Conservation (phyloP, 176 grass and related monocot genomes). For the Pontederia crassipes region DNA sequence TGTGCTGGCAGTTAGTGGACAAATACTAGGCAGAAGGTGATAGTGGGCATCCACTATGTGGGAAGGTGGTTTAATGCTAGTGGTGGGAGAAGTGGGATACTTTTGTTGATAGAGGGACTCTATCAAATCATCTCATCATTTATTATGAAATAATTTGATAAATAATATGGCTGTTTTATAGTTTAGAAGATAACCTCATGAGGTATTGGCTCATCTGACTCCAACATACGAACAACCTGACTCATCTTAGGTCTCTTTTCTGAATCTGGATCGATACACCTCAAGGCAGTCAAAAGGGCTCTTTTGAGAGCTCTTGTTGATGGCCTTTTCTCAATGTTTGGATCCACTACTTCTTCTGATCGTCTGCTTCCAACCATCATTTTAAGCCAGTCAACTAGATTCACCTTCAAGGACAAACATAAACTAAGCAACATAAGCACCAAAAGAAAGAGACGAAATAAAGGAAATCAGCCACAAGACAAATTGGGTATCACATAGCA, state of each 20-base stretch:
- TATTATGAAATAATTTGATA: background rate
- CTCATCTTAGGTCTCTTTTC: conserved; percentile 98
- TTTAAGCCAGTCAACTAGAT: conserved; percentile 97
- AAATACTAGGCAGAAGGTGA: too few relatives aligned
- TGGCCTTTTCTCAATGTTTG: conserved; percentile 64
- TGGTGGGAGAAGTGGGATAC: too few relatives aligned
- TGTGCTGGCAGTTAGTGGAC: too few relatives aligned
- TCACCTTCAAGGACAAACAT: conserved; percentile 41
- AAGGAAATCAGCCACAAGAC: background rate
- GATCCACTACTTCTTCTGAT: conserved; percentile 92
- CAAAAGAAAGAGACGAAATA: background rate
- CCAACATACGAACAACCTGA: conserved; percentile 91
- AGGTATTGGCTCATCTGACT: conserved; percentile 79
- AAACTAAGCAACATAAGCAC: conserved; percentile 1
- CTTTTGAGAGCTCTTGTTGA: conserved; percentile 82
- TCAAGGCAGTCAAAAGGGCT: conserved; percentile 77
- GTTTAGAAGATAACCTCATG: conserved; percentile 39
- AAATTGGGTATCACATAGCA: too few relatives aligned
- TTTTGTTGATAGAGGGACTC: too few relatives aligned
- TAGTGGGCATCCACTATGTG: too few relatives aligned
- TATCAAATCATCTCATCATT: too few relatives aligned
- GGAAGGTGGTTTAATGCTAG: too few relatives aligned
- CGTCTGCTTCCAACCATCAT: conserved; percentile 93
- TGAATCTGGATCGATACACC: conserved; percentile 93
- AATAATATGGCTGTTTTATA: background rate